A percentile compares a stretch with the other conserved stretches of the same genome.
Conservation (phyloP, 2,329 filamentous ascomycete species). For the Pseudogymnoascus sp. region DNA sequence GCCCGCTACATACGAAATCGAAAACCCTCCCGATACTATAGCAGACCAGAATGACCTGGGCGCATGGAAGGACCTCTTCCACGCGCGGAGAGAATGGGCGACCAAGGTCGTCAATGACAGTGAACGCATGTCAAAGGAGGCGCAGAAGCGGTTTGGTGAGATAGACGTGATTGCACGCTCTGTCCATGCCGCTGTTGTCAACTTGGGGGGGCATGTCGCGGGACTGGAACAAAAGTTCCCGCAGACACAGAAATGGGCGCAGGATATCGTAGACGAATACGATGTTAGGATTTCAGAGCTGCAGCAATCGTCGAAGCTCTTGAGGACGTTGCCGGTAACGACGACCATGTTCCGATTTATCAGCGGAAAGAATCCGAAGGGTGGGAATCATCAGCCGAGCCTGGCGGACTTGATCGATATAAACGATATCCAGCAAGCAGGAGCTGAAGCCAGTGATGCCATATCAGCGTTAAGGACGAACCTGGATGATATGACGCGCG, state of each 20-base stretch:
- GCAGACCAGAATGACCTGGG: conserved; percentile 69
- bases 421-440: conserved; percentile 64
- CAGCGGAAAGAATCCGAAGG: conserved; percentile 41
- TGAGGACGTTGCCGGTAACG: conserved; percentile 57
- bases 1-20: conserved; percentile 48
- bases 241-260: conserved; percentile 64
- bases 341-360: conserved; percentile 59
- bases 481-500: conserved; percentile 52
- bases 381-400: conserved; percentile 43
- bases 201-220: conserved; percentile 68
- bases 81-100: conserved; percentile 73
- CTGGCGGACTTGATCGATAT: conserved; percentile 70
- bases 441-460: conserved; percentile 51
- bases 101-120: conserved; percentile 62
- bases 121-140: conserved; percentile 51
- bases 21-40: conserved; percentile 73
- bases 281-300: conserved; percentile 54
- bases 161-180: conserved; percentile 71
- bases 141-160: conserved; percentile 61
- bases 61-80: conserved; percentile 85
- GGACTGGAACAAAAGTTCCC: conserved; percentile 62
- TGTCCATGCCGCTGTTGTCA: conserved; percentile 76
- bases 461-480: conserved; percentile 53
- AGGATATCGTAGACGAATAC: conserved; percentile 60
- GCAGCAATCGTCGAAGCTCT: conserved; percentile 59